Conservation (phyloP, 2,329 filamentous ascomycete genomes). For the Neophaeococcomyces aloes region DNA sequence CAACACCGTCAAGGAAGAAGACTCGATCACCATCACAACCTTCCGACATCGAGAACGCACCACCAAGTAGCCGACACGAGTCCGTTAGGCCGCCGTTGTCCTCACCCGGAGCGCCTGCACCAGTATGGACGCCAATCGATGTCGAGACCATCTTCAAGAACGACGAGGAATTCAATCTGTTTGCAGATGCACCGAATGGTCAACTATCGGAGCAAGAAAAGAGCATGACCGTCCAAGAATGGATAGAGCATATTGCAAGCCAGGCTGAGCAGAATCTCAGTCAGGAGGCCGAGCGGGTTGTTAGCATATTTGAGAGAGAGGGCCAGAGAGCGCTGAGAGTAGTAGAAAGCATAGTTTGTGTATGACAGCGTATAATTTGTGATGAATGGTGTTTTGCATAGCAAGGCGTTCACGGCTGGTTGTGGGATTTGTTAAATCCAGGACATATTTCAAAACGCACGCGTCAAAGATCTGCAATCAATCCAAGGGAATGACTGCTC, state of each 20-base stretch:
- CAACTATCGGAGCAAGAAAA: conserved; percentile 66
- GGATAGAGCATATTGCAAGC: conserved; percentile 72
- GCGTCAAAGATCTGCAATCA: too few relatives aligned
- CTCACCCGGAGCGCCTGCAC: conserved; percentile 39
- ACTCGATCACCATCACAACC: conserved; percentile 57
- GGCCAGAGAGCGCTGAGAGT: conserved; percentile 66
- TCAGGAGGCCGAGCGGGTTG: conserved; percentile 70
- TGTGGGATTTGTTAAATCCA: too few relatives aligned
- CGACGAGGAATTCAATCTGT: conserved; percentile 33
- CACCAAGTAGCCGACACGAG: conserved; percentile 55
- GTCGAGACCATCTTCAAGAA: conserved; percentile 58
- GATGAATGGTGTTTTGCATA: background rate
- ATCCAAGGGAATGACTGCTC: too few relatives aligned
- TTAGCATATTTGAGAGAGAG: conserved; percentile 72
- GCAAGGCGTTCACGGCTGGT: background rate
- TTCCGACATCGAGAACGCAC: conserved; percentile 69
- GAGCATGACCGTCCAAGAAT: conserved; percentile 86
- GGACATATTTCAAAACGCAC: background rate
- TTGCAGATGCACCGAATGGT: conserved; percentile 33
- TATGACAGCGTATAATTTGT: conserved; percentile 21
- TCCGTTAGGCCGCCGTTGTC: conserved; percentile 41
- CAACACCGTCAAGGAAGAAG: background rate
- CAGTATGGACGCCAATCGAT: conserved; percentile 64
- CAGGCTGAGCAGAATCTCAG: conserved; percentile 70
- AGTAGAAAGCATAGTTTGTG: conserved; percentile 59